Evolutionary conservation across 1,139 yeast genomes (phyloP), one percentile per base, ranked within the genome.

Genomic region (Candida neerlandica): DNA sequence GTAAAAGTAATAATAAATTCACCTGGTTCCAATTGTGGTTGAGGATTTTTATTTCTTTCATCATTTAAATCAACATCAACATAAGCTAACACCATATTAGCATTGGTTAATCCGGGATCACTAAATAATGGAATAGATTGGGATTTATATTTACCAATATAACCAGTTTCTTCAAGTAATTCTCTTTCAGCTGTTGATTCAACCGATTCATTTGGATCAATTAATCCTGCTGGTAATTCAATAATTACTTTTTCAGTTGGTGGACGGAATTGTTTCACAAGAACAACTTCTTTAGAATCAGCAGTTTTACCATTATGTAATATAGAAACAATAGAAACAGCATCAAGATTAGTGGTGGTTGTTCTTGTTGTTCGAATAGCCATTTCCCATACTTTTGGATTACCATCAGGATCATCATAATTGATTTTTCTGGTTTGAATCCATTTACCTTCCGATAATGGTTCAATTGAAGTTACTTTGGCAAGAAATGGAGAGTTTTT

Each of bases 91-190:
- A 85, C 84, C 73, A 90, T 77, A 61, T 88, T 92, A 29, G 98
- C 95, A 67, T 92, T 91, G 57, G 96, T 87, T 62, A 94, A 85
- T 0, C 99, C 97, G 1, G 99, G 98, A 65, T 94, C 99, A 59
- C 89, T 88, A 69, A 73, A 92, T 62, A 89, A 78, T 14, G 62
- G 58, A 3, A 85, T 82, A 6, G 89, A 77, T 51, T 70, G 71
- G 9, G 75, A 70, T 14, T 75, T 60, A 50, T 81, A 73, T 21
- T 78, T 83, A 4, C 95, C 94, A 45, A 84, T 72, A 62, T 88
- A 92, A 0, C 99, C 99, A 0, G 98, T 92, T 64, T 94, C 99
- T 66, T 94, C 99, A 47, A 78, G 76, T 54, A 94, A 71, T 66
- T 94, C 99, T 53, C 99, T 78, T 48, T 85, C 77, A 0, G 98